These are phyloP conservation scores for Vitis hybrid DNA, from an alignment of 177 flowering plant genomes.

Conservation along the genomic window DNA sequence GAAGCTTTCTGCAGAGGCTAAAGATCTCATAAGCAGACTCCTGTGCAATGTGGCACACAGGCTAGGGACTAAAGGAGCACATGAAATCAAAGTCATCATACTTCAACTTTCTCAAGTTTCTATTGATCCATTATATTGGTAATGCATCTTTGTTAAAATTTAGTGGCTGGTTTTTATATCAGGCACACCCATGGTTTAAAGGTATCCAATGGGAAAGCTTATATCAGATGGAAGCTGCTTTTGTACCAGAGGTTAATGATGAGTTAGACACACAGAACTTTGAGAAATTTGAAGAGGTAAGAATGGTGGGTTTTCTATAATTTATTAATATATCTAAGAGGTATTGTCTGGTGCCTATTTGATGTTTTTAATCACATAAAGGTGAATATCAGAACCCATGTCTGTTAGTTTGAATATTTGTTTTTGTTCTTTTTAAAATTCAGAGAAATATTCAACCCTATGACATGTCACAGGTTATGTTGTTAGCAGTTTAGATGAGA, in stretches of 20 bases:
- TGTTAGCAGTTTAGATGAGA: no score
- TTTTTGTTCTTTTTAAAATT: no score
- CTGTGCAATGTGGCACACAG: slow-evolving; percentile 46
- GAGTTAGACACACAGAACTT: slow-evolving; percentile 54
- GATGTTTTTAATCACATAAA: not conserved
- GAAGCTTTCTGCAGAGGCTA: slow-evolving; percentile 36
- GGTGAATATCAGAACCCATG: no score
- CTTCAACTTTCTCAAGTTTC: not conserved
- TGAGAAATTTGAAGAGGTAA: slow-evolving; percentile 7
- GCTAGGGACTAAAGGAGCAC: slow-evolving; percentile 43
- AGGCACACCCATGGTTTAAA: slow-evolving; percentile 58
- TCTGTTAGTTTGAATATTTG: no score
- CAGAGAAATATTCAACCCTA: no score
- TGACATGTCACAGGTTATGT: no score
- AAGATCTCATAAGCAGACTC: slow-evolving; percentile 41
- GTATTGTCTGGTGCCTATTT: not conserved
- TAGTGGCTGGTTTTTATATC: not conserved
- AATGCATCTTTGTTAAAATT: not conserved
- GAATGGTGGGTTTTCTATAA: not conserved
- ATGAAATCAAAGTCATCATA: slow-evolving; percentile 36
- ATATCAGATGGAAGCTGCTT: slow-evolving; percentile 57
- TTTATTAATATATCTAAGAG: not conserved
- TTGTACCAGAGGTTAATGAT: slow-evolving; percentile 55
- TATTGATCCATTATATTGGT: not conserved
- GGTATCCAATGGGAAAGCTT: slow-evolving; percentile 47